phyloP scores from a whole-genome alignment of 2,329 filamentous ascomycete species.

The Neopestalotiopsis sp. region DNA sequence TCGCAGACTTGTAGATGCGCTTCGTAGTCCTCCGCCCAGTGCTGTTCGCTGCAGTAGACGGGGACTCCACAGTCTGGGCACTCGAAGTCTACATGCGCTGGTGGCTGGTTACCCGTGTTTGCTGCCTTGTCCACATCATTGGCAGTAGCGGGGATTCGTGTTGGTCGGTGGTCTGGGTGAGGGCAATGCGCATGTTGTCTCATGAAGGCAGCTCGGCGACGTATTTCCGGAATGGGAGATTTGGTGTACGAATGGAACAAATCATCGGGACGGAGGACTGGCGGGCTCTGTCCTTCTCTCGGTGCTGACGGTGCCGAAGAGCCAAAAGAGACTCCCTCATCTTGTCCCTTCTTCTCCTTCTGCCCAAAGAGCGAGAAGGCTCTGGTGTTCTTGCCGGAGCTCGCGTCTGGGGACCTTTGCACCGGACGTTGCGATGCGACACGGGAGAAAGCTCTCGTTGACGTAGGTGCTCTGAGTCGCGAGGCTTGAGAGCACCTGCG shows the following conservation, averaged over 20 bases:
- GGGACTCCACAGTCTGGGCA: conserved; percentile 96
- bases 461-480: conserved; percentile 13
- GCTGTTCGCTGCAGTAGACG: conserved; percentile 90
- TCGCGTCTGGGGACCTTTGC: conserved; percentile 11
- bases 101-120: conserved; percentile 61
- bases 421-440: conserved; percentile 12
- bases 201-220: conserved; percentile 87
- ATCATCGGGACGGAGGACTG: conserved; percentile 70
- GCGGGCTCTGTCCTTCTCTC: conserved; percentile 25
- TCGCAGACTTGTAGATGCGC: conserved; percentile 92
- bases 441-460: conserved; percentile 18
- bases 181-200: conserved; percentile 93
- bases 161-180: conserved; percentile 84
- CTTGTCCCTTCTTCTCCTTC: conserved; percentile 27
- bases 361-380: conserved; percentile 33
- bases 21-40: conserved; percentile 97
- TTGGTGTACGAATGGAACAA: conserved; percentile 92
- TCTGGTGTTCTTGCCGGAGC: conserved; percentile 13
- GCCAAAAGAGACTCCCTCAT: conserved; percentile 20
- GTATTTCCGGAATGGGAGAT: conserved; percentile 88
- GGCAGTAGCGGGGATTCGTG: conserved; percentile 68
- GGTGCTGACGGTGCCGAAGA: conserved; percentile 25
- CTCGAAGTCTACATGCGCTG: conserved; percentile 88
- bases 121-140: conserved; percentile 67
- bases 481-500: conserved; percentile 29